Evolutionary conservation across 768 basidiomycete genomes (phyloP).

Genomic region (Sporobolomyces pararoseus): DNA sequence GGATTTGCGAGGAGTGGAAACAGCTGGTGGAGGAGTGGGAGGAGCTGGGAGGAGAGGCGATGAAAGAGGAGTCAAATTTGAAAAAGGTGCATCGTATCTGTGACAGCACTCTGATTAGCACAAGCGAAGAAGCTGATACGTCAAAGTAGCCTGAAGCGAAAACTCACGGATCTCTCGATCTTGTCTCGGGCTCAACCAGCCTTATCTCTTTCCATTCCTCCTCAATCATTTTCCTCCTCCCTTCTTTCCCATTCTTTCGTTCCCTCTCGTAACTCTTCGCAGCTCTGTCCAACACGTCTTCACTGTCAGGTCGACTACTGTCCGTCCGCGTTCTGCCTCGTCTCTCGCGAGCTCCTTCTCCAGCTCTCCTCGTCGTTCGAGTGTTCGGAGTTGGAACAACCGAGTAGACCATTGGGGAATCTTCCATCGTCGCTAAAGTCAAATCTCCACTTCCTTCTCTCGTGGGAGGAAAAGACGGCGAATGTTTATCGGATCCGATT

Average conservation of each 20-base stretch:
- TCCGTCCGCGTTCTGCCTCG: too few species aligned
- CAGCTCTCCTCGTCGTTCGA: not conserved
- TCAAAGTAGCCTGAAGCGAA: too few species aligned
- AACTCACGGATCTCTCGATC: too few species aligned
- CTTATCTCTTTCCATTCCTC: slow-evolving; percentile 3
- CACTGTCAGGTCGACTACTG: not conserved
- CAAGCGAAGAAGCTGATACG: too few species aligned
- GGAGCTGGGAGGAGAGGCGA: slow-evolving; percentile 3
- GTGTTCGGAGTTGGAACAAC: not conserved
- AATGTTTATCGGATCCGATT: not conserved
- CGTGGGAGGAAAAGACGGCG: too few species aligned
- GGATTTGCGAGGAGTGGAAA: not conserved
- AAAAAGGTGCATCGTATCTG: slow-evolving; percentile 3
- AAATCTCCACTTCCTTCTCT: not conserved
- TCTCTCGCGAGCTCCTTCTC: not conserved
- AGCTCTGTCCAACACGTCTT: not conserved
- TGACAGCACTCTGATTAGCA: not conserved
- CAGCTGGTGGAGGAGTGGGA: not conserved
- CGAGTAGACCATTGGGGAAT: slow-evolving; percentile 1
- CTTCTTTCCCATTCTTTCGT: not conserved
- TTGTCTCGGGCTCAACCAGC: not conserved
- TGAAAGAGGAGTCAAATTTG: slow-evolving; percentile 7
- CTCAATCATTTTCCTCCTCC: not conserved
- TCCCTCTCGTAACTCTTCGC: slow-evolving; percentile 2
- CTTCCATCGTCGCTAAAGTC: not conserved